Base-by-base conservation (phyloP, 2,329 filamentous ascomycete genomes). In the Dactylellina haptotyla region DNA sequence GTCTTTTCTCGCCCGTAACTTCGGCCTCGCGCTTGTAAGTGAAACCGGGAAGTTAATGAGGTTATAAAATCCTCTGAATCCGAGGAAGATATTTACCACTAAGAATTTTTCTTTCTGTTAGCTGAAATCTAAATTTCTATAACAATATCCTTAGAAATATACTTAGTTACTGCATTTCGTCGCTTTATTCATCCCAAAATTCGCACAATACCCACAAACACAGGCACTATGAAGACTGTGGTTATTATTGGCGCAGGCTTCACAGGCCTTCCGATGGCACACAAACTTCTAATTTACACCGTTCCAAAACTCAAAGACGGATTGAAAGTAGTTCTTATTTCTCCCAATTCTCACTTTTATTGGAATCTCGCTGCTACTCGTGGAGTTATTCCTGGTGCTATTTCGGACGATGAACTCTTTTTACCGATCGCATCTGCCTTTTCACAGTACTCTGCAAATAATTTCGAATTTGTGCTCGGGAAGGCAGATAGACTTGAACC, bases 291-390 rank as follows among this genome's bases (percentile, higher is more conserved):
- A 69, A 86, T 86, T 78, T 83, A 86, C 76, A 83, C 83, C 0
- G 80, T 79, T 46, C 82, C 81, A 1, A 81, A 81, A 48, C 78
- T 80, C 30, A 18, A 20, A 59, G 61, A 61, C 0, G 83, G 85
- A 50, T 77, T 86, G 39, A 85, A 85, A 76, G 84, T 87, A 48
- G 81, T 87, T 50, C 82, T 87, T 14, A 82, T 87, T 46, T 85
- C 30, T 43, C 80, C 87, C 84, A 87, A 83, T 76, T 84, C 81
- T 74, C 85, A 87, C 76, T 85, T 87, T 76, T 87, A 83, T 81
- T 87, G 85, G 85, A 87, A 87, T 79, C 63, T 87, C 3, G 85
- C 85, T 25, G 83, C 86, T 0, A 83, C 86, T 45, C 84, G 86
- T 50, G 85, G 84, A 79, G 83, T 87, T 74, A 80, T 87, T 48